Percentiles rank a stretch among this genome's conserved stretches.
phyloP scores from a whole-genome alignment of 345 rosid genomes.

The Punica granatum region DNA sequence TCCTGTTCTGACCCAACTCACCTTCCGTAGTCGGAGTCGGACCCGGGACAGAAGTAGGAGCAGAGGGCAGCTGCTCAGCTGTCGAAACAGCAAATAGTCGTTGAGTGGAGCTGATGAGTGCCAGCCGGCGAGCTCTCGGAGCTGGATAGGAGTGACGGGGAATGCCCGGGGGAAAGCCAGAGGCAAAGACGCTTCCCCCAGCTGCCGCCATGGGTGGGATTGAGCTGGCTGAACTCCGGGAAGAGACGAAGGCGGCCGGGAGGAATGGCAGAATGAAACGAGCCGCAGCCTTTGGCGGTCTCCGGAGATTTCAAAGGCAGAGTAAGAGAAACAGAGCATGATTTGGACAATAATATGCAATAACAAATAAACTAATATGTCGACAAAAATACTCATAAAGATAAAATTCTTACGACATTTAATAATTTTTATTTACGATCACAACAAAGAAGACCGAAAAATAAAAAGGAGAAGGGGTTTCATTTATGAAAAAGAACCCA shows the following conservation, averaged over 20 bases:
- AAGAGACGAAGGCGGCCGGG: not conserved
- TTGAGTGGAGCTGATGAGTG: conserved; percentile 7
- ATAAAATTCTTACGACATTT: too few relatives aligned
- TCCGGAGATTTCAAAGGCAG: conserved; percentile 1
- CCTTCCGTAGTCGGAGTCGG: conserved; percentile 3
- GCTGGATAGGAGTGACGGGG: conserved; percentile 10
- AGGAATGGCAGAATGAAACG: not conserved
- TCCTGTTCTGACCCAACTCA: conserved; percentile 4
- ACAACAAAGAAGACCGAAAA: too few relatives aligned
- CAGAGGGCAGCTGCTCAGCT: conserved; percentile 9
- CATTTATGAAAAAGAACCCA: too few relatives aligned
- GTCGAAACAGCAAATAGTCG: conserved; percentile 14
- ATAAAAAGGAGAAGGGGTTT: too few relatives aligned
- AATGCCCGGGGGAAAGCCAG: conserved; percentile 8
- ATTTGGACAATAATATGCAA: conserved; percentile 1
- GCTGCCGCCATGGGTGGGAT: conserved; percentile 14
- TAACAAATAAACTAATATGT: too few relatives aligned
- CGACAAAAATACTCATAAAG: too few relatives aligned
- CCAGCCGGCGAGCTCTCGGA: not conserved
- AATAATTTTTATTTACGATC: too few relatives aligned
- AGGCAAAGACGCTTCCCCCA: conserved; percentile 5
- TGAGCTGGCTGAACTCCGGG: not conserved
- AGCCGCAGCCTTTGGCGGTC: not conserved
- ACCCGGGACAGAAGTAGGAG: too few relatives aligned
- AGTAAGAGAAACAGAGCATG: not conserved